phyloP scores from a whole-genome alignment of 1,284 basidiomycete species.

The Coriolopsis trogii region DNA sequence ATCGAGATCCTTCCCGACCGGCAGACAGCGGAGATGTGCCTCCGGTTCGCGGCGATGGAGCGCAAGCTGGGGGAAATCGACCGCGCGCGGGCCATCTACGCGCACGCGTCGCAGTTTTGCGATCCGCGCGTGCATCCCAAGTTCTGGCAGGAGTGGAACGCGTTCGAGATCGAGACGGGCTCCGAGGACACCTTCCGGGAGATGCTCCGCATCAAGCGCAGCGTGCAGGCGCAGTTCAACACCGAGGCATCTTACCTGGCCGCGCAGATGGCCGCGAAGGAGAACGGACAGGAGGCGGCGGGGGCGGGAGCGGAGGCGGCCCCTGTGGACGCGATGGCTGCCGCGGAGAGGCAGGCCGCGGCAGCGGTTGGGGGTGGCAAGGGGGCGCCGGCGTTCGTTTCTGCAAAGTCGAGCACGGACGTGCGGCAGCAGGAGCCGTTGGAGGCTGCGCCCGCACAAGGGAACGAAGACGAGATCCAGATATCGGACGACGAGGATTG shows the following conservation, averaged over 20 bases:
- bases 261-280: slow-evolving; percentile 77
- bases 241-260: slow-evolving; percentile 91
- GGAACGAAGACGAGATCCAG: slow-evolving; percentile 80
- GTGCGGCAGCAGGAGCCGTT: slow-evolving; percentile 28
- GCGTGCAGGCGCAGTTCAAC: slow-evolving; percentile 98
- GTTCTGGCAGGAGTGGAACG: slow-evolving; percentile 98
- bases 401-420: slow-evolving; percentile 35
- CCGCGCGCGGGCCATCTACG: slow-evolving; percentile 94
- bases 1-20: slow-evolving; percentile 90
- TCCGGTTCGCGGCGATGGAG: slow-evolving; percentile 94
- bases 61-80: slow-evolving; percentile 99
- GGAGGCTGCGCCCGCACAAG: slow-evolving; percentile 35
- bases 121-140: slow-evolving; percentile 89
- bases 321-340: slow-evolving; percentile 71
- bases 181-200: slow-evolving; percentile 99
- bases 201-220: slow-evolving; percentile 97
- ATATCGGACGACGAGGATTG: slow-evolving; percentile 80
- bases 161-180: slow-evolving; percentile 96
- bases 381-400: slow-evolving; percentile 40
- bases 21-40: slow-evolving; percentile 97
- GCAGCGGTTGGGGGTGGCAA: slow-evolving; percentile 31
- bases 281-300: slow-evolving; percentile 50
- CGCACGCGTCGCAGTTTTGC: slow-evolving; percentile 98
- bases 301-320: slow-evolving; percentile 54
- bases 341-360: slow-evolving; percentile 50